Base-by-base conservation (phyloP, 2,329 filamentous ascomycete genomes). In the Allantophomopsis cytisporea region DNA sequence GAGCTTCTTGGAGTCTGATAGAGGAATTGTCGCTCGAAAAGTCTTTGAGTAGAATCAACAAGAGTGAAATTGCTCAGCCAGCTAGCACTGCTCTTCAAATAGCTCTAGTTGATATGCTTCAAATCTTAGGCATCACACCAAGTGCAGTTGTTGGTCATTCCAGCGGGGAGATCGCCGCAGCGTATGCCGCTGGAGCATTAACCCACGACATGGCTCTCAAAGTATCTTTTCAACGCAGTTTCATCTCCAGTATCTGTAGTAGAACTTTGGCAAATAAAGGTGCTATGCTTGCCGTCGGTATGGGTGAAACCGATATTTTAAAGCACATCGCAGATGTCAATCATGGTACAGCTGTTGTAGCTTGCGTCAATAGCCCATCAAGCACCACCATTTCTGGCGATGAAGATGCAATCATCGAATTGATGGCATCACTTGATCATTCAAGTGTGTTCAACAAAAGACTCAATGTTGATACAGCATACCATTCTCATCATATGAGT, bases 61-160 rank as follows among this genome's bases (percentile, higher is more conserved):
- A 57, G 28, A 58, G 62, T 1, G 50, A 61, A 37, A 54, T 64
- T 38, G 56, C 54, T 5, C 61, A 65, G 46, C 61, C 63, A 42
- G 51, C 60, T 55, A 62, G 57, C 43, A 64, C 63, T 0, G 61
- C 65, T 0, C 42, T 71, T 2, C 67, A 71, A 47, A 52, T 71
- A n/a, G 35, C 57, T 1, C 47, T 70, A 4, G 58, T 62, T 0
- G 52, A 62, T 12, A 51, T 69, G 4, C 52, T 71, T 1, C 16
- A 55, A 15, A 57, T 58, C 1, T 64, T 57, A 54, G 58, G 56
- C 2, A 47, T 69, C 17, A 45, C 40, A 5, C 59, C 63, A 0
- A 37, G 44, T 0, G 54, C 52, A 1, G 61, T 66, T 0, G 50
- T 58, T 4, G 62, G 65, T 2, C 65, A 68, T 45, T 66, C 63